These are phyloP conservation scores for Histomonas meleagridis DNA, from an alignment of 208 protist species.

Conservation along the genomic window DNA sequence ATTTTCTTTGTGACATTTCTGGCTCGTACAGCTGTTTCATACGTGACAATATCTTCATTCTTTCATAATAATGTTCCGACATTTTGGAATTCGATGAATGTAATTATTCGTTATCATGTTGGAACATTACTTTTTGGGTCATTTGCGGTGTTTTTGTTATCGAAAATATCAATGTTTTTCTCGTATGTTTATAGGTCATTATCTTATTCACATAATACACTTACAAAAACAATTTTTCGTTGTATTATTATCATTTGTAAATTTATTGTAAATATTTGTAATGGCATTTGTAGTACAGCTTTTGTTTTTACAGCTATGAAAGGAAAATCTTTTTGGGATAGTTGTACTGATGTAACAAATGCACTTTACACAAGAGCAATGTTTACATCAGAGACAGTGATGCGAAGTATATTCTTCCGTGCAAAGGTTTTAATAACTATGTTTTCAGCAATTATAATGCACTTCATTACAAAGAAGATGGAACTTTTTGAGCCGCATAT, in stretches of 20 bases:
- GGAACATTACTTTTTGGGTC: neutral
- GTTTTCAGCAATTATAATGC: neutral
- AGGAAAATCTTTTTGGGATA: constrained; percentile 25
- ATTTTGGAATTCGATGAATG: neutral
- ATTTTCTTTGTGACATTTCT: neutral
- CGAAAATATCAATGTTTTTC: neutral
- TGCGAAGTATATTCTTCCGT: neutral
- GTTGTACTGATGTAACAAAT: neutral
- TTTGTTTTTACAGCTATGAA: constrained; percentile 10
- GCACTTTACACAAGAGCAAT: neutral
- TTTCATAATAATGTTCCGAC: neutral
- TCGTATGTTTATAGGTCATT: neutral
- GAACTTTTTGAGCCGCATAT: neutral
- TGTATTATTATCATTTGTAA: neutral
- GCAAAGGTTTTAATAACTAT: neutral
- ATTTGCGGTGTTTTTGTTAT: neutral
- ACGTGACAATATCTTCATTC: neutral
- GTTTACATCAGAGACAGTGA: neutral
- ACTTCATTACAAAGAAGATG: neutral
- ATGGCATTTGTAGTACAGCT: neutral
- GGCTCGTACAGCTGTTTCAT: neutral
- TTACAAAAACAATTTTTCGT: neutral
- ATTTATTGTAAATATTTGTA: neutral
- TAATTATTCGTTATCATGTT: neutral
- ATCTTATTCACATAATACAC: neutral